Evolutionary conservation across 2,329 filamentous ascomycete genomes (phyloP).

Genomic region (Epichloe uncinata): DNA sequence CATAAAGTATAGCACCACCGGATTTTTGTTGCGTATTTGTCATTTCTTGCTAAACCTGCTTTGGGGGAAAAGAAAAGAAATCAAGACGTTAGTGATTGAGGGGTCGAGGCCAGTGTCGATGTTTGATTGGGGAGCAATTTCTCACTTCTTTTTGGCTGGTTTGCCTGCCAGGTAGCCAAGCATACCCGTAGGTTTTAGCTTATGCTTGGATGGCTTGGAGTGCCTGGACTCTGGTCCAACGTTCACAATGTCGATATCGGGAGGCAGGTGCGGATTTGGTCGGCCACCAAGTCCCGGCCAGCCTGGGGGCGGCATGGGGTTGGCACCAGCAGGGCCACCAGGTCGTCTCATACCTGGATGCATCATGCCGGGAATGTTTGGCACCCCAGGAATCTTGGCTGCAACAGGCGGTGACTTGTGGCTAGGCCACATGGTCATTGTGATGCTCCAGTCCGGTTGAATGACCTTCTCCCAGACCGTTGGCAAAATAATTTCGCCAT

Average conservation of each 20-base stretch:
- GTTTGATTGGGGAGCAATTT: neutral
- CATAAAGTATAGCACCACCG: neutral
- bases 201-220: constrained; percentile 8
- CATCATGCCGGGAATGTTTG: constrained; percentile 1
- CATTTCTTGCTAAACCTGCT: constrained; percentile 9
- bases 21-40: neutral
- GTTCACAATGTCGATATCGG: constrained; percentile 10
- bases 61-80: neutral
- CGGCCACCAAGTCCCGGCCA: constrained; percentile 5
- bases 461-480: constrained; percentile 68
- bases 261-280: neutral
- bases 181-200: constrained; percentile 8
- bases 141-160: constrained; percentile 14
- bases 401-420: constrained; percentile 14
- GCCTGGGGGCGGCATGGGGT: constrained; percentile 7
- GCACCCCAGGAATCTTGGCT: constrained; percentile 4
- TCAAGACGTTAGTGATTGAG: neutral
- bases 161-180: constrained; percentile 11
- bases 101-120: too few relatives aligned
- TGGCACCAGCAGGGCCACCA: constrained; percentile 3
- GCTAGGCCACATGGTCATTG: constrained; percentile 48
- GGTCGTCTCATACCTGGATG: neutral
- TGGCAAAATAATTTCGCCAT: constrained; percentile 71
- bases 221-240: constrained; percentile 5
- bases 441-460: constrained; percentile 51